phyloP scores from a whole-genome alignment of 352 stramenopile species.

The Pythium myriotylum region DNA sequence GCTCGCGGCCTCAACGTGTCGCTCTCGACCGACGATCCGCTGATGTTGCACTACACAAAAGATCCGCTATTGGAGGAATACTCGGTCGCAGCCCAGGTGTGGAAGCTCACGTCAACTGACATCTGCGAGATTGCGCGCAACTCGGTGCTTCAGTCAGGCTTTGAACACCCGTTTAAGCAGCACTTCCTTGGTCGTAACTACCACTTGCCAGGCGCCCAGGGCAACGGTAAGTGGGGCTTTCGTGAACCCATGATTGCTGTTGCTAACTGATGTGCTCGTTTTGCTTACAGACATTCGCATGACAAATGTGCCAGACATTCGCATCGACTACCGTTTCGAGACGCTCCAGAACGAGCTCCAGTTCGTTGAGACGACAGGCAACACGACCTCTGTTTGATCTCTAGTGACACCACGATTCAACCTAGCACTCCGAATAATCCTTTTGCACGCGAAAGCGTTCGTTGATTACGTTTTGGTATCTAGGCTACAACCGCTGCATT shows the following conservation, averaged over 20 bases:
- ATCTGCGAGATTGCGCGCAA: slow-evolving; percentile 99
- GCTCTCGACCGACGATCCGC: slow-evolving; percentile 97
- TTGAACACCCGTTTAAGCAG: slow-evolving; percentile 97
- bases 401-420: too few species aligned
- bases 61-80: slow-evolving; percentile 98
- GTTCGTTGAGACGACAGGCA: slow-evolving; percentile 62
- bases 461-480: not conserved
- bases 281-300: slow-evolving; percentile 86
- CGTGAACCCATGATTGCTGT: not conserved
- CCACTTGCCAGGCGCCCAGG: slow-evolving; percentile 58
- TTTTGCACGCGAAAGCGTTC: too few species aligned
- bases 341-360: slow-evolving; percentile 71
- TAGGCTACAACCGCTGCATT: too few species aligned
- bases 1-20: slow-evolving; percentile 97
- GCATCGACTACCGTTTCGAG: slow-evolving; percentile 90
- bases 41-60: slow-evolving; percentile 99
- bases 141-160: slow-evolving; percentile 98
- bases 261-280: not conserved
- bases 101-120: slow-evolving; percentile 96
- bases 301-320: slow-evolving; percentile 94
- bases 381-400: slow-evolving; percentile 16
- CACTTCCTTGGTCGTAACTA: slow-evolving; percentile 97
- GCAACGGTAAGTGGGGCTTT: slow-evolving; percentile 61
- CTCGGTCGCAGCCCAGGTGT: slow-evolving; percentile 92
- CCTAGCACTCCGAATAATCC: not conserved